These are phyloP conservation scores for Rutstroemia sp. DNA, from an alignment of 2,329 filamentous ascomycete genomes.

Conservation along the genomic window DNA sequence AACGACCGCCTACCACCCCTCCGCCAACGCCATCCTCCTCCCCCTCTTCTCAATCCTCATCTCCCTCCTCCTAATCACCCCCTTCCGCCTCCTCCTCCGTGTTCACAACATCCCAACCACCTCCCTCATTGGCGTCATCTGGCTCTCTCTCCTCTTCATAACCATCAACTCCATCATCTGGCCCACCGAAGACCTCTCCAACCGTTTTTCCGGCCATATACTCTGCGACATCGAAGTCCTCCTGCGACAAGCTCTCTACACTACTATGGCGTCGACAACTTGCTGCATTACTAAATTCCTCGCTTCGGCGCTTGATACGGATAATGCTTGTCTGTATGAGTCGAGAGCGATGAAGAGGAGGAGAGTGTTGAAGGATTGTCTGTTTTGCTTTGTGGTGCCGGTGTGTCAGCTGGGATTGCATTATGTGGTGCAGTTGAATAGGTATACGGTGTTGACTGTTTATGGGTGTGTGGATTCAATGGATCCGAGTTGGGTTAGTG, in stretches of 20 bases:
- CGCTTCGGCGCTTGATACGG: constrained; percentile 52
- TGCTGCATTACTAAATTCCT: constrained; percentile 53
- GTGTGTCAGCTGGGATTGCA: constrained; percentile 47
- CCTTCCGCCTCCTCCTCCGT: constrained; percentile 51
- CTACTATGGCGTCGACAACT: constrained; percentile 45
- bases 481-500: constrained; percentile 49
- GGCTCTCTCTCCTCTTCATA: constrained; percentile 48
- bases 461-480: constrained; percentile 49
- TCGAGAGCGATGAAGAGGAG: constrained; percentile 40
- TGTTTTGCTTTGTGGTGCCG: constrained; percentile 50
- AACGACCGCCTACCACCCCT: neutral
- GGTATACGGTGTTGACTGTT: constrained; percentile 52
- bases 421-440: constrained; percentile 49
- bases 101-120: constrained; percentile 54
- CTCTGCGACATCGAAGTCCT: constrained; percentile 61
- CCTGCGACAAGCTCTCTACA: constrained; percentile 43
- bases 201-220: constrained; percentile 49
- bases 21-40: constrained; percentile 33
- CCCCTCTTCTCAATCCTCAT: constrained; percentile 28
- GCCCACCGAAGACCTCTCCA: constrained; percentile 46
- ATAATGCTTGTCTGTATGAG: constrained; percentile 43
- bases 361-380: constrained; percentile 41
- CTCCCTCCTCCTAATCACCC: constrained; percentile 43
- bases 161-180: constrained; percentile 58
- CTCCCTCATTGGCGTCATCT: constrained; percentile 47